Percentiles rank a stretch among this genome's conserved stretches.
Evolutionary conservation across 1,284 basidiomycete genomes (phyloP).

Genomic region (Rhodotorula mucilaginosa): DNA sequence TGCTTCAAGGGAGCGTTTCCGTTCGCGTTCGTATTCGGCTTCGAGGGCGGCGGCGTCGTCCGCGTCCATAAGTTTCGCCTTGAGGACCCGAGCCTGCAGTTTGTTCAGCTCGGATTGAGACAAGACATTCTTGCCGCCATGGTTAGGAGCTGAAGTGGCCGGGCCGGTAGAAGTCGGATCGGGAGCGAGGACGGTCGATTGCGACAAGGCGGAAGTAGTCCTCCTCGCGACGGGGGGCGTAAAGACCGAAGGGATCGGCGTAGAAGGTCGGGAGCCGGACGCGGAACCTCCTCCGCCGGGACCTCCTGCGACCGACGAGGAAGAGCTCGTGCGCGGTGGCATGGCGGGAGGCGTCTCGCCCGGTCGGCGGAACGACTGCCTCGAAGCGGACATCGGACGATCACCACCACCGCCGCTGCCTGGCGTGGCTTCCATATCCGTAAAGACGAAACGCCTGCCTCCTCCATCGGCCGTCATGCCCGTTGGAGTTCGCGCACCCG

Average conservation of each 20-base stretch:
- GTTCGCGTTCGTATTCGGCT: slow-evolving; percentile 71
- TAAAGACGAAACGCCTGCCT: slow-evolving; percentile 31
- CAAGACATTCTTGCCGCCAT: slow-evolving; percentile 45
- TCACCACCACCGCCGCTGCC: neutral
- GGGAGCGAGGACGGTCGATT: slow-evolving; percentile 36
- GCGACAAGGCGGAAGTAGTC: slow-evolving; percentile 32
- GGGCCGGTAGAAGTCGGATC: slow-evolving; percentile 29
- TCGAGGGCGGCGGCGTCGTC: slow-evolving; percentile 70
- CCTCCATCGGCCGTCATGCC: slow-evolving; percentile 24
- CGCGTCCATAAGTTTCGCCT: slow-evolving; percentile 75
- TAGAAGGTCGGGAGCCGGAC: slow-evolving; percentile 48
- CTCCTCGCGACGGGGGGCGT: slow-evolving; percentile 60
- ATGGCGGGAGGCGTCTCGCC: slow-evolving; percentile 25
- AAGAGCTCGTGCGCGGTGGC: slow-evolving; percentile 22
- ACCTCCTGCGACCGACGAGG: slow-evolving; percentile 8
- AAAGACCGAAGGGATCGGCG: slow-evolving; percentile 84
- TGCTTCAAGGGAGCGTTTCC: slow-evolving; percentile 53
- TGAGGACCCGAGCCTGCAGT: slow-evolving; percentile 86
- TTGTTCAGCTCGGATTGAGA: slow-evolving; percentile 71
- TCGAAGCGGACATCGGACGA: slow-evolving; percentile 56
- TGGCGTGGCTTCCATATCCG: slow-evolving; percentile 27
- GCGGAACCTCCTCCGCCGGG: neutral
- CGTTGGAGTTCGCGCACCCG: slow-evolving; percentile 13
- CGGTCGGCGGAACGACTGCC: slow-evolving; percentile 29
- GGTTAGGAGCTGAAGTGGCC: neutral